These are phyloP conservation scores for Microsporum ferrugineum DNA, from an alignment of 2,329 filamentous ascomycete species.

Conservation along the genomic window DNA sequence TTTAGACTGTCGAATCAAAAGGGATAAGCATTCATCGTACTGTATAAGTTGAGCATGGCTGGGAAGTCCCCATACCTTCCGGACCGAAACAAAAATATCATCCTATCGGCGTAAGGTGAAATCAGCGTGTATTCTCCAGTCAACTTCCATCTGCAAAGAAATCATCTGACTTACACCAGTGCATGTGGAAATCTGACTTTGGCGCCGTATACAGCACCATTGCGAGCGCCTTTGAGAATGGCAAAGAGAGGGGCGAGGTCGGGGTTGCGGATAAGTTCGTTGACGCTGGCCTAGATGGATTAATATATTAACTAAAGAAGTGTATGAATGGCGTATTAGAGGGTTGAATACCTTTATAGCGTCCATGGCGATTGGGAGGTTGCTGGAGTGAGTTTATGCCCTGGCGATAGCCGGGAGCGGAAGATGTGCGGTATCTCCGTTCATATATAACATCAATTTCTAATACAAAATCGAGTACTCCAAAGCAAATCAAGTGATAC, in stretches of 20 bases:
- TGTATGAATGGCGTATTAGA: not conserved
- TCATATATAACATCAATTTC: not conserved
- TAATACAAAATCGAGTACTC: not conserved
- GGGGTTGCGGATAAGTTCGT: slow-evolving; percentile 69
- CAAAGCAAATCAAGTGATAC: not conserved
- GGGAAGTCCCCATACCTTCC: slow-evolving; percentile 51
- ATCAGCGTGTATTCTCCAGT: slow-evolving; percentile 14
- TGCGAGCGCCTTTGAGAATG: slow-evolving; percentile 84
- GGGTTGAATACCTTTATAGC: not conserved
- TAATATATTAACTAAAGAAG: not conserved
- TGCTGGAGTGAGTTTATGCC: not conserved
- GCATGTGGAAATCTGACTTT: slow-evolving; percentile 98
- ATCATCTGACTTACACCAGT: slow-evolving; percentile 51
- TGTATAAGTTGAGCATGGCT: no score
- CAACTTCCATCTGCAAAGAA: not conserved
- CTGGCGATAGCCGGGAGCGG: not conserved
- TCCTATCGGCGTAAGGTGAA: slow-evolving; percentile 40
- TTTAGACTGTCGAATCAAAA: slow-evolving; percentile 41
- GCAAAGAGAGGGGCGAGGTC: slow-evolving; percentile 74
- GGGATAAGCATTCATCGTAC: slow-evolving; percentile 7
- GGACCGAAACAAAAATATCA: slow-evolving; percentile 93
- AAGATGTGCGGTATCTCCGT: not conserved
- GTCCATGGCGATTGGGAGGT: not conserved
- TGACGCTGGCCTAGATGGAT: slow-evolving; percentile 49
- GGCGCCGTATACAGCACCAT: slow-evolving; percentile 90